Evolutionary conservation across 805 yeast species (phyloP), one percentile per base, ranked within the genome.

Genomic region (Blastobotrys robertii): DNA sequence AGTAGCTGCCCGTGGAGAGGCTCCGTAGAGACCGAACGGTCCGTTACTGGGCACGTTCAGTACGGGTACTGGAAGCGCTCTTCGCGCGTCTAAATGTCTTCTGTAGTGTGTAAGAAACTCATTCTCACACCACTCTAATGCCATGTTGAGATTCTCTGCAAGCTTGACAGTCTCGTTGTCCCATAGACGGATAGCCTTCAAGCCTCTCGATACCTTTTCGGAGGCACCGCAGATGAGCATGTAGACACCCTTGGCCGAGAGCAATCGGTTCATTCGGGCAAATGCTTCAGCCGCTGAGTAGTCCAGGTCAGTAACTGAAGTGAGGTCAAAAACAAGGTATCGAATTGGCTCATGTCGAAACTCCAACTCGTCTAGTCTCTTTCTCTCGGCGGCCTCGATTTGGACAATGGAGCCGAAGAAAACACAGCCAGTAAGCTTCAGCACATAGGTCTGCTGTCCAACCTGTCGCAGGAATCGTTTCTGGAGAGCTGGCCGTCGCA

Each of bases 201-300:
- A 72, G 0, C 92, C 83, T 36, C 72, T 72, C 29, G 83, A 76
- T 8, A 83, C 79, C 12, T 73, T 72, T 35, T 78, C 81, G 8
- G 68, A 66, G 25, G 90, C 85, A 1, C 95, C 84, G 1, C 94
- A 79, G 28, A 92, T 72, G 19, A 88, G 74, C 57, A 92, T 64
- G 50, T 76, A 81, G 12, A 90, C 81, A 41, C 71, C 70, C 48
- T 77, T 80, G 14, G 82, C 79, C 45, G 74, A 74, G 12, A 86
- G 67, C 53, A 88, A 73, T 49, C 94, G 81, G 58, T 84, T 77
- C 47, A 92, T 81, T 53, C 96, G 70, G 52, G 87, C 77, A 59
- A 92, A 84, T 0, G 97, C 95, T 61, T 92, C 97, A 8, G 96
- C 95, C 0, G 97, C 97, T 37, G 95, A 83, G 55, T 84, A 92